phyloP scores from a whole-genome alignment of 2,329 filamentous ascomycete species.

The Aspergillus caelatus region DNA sequence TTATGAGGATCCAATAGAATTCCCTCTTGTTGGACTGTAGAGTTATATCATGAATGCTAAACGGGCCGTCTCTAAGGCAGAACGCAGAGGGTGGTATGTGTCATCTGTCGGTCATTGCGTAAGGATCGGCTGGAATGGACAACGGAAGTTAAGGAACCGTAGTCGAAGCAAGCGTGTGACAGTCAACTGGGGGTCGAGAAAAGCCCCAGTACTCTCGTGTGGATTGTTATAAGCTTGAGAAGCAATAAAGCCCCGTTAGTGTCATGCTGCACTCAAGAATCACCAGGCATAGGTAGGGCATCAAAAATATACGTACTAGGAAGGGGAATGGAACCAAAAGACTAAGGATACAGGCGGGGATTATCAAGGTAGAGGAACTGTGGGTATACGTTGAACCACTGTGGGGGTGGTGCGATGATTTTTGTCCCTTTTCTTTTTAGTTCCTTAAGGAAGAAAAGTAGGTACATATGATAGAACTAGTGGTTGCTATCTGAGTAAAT shows the following conservation, averaged over 20 bases:
- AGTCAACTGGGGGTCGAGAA: neutral
- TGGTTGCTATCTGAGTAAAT: neutral
- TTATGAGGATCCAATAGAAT: neutral
- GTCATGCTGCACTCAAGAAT: neutral
- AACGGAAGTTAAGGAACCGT: neutral
- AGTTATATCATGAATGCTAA: constrained; percentile 2
- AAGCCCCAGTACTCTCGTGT: neutral
- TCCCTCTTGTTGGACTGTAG: neutral
- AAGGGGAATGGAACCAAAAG: neutral
- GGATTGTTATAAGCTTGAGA: neutral
- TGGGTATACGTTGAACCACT: neutral
- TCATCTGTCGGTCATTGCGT: constrained; percentile 22
- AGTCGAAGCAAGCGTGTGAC: neutral
- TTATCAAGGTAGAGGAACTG: neutral
- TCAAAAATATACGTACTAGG: neutral
- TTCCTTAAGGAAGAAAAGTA: neutral
- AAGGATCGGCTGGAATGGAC: neutral
- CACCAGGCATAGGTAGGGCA: neutral
- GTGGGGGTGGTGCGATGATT: neutral
- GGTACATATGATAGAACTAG: neutral
- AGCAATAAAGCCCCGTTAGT: neutral
- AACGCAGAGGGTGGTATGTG: constrained; percentile 9
- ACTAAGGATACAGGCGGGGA: neutral
- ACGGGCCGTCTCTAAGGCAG: neutral
- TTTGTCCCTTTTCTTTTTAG: neutral